Percentiles rank a stretch among this genome's conserved stretches.
These are phyloP conservation scores for Boletellus dicymbophilus DNA, from an alignment of 1,284 basidiomycete genomes.

Conservation along the genomic window DNA sequence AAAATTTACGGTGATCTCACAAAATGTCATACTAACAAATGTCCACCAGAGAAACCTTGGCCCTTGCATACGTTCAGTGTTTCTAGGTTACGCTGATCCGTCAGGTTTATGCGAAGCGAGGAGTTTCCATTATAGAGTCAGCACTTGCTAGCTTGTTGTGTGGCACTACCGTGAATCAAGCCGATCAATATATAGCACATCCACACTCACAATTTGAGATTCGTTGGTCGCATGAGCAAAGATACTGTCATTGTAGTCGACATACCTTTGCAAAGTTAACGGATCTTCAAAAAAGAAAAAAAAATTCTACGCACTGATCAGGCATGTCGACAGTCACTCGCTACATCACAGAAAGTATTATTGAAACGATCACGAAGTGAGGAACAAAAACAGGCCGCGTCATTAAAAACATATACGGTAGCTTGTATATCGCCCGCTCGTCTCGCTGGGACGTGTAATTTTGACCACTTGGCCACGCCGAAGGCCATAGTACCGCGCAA, in stretches of 20 bases:
- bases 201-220: not conserved
- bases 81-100: not conserved
- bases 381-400: constrained; percentile 6
- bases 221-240: not conserved
- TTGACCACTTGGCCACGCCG: constrained; percentile 97
- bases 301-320: no score
- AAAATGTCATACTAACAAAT: not conserved
- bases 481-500: constrained; percentile 97
- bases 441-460: constrained; percentile 97
- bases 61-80: not conserved
- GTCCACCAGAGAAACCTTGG: not conserved
- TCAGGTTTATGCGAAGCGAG: no score
- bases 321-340: constrained; percentile 5
- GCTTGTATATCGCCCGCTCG: constrained; percentile 92
- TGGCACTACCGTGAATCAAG: not conserved
- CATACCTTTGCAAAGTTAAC: not conserved
- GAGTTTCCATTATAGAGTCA: no score
- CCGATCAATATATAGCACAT: not conserved
- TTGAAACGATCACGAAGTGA: constrained; percentile 2
- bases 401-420: constrained; percentile 84
- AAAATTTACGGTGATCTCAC: no score
- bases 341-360: constrained; percentile 17
- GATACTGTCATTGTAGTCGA: no score
- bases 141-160: not conserved
- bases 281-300: not conserved